Evolutionary conservation across 345 rosid species (phyloP), one percentile per base, ranked within the genome.

Genomic region (Populus nigra): DNA sequence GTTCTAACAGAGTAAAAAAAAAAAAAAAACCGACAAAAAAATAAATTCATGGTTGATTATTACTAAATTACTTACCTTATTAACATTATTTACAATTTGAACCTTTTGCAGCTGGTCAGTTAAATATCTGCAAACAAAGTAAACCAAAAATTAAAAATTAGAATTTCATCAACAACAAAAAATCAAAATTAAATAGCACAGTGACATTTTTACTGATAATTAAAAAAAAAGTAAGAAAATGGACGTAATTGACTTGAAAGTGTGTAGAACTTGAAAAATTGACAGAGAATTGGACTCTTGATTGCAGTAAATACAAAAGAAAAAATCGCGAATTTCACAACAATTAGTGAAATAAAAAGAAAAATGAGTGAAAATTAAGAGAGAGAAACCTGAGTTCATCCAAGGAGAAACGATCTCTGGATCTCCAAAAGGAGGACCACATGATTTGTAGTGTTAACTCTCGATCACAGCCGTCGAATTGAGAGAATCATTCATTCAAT

Each of bases 351-450:
- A 11, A 70, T 7, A 22, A 35, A 49, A 36, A 31, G 25, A 71
- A 3, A 16, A 59, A 43, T 76, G 69, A 45, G 5, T 31, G 69
- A 25, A 47, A 61, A 82, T 8, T 29, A 13, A 20, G 16, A 72
- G 81, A 22, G 8, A 2, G 23, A 69, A 83, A 92, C 99, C 99
- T 96, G 91, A 96, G 97, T 85, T 96, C 97, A 47, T 87, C 91
- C 17, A 94, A 73, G 83, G 99, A 91, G 88, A 96, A 92, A 71
- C 98, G 96, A 90, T 94, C 93, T 89, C 97, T 87, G 73, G 98
- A 85, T 90, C 88, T 89, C 91, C 94, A 94, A 77, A 96, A 96
- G 81, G 92, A 82, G 72, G 88, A 70, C 98, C 97, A 88, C 97
- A 94, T 94, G 97, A 80, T 89, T 88, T 17, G 71, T 25, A 57